phyloP scores from a whole-genome alignment of 768 basidiomycete species.

The Termitomyces sp. region DNA sequence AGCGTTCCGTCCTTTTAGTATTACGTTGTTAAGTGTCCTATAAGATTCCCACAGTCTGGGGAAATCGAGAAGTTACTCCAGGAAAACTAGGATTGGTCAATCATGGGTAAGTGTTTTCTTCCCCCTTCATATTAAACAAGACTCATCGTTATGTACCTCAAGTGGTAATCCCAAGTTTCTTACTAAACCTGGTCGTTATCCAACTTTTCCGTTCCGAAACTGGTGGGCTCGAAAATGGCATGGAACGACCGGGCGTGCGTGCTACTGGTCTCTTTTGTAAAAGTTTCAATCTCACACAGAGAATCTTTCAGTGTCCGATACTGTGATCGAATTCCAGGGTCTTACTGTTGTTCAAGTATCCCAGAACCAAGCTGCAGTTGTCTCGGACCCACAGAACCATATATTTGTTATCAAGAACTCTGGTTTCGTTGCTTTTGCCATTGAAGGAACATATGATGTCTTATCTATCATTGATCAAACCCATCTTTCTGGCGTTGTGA shows the following conservation, averaged over 20 bases:
- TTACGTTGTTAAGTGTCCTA: background rate
- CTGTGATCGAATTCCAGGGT: conserved; percentile 77
- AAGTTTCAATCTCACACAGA: background rate
- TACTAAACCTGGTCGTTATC: conserved; percentile 74
- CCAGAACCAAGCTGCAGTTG: conserved; percentile 75
- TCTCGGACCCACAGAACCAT: conserved; percentile 76
- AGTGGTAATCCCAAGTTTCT: conserved; percentile 77
- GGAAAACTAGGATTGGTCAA: conserved; percentile 74
- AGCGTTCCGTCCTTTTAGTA: background rate
- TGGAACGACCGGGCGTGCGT: conserved; percentile 66
- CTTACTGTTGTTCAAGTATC: conserved; percentile 84
- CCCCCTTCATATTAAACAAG: background rate
- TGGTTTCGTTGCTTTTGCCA: conserved; percentile 74
- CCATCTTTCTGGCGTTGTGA: conserved; percentile 58
- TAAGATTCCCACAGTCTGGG: conserved; percentile 63
- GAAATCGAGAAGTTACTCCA: conserved; percentile 67
- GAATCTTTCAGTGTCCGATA: conserved; percentile 61
- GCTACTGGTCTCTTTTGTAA: background rate
- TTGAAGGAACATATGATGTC: conserved; percentile 77
- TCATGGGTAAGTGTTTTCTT: conserved; percentile 47
- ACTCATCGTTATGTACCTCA: background rate
- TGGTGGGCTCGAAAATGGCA: conserved; percentile 82
- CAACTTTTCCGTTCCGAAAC: conserved; percentile 69
- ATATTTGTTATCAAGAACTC: conserved; percentile 79
- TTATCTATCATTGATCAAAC: conserved; percentile 84